Percentiles rank a stretch among this genome's conserved stretches.
phyloP scores from a whole-genome alignment of 495 filamentous ascomycete species.

The Penicillium atrosanguineum region DNA sequence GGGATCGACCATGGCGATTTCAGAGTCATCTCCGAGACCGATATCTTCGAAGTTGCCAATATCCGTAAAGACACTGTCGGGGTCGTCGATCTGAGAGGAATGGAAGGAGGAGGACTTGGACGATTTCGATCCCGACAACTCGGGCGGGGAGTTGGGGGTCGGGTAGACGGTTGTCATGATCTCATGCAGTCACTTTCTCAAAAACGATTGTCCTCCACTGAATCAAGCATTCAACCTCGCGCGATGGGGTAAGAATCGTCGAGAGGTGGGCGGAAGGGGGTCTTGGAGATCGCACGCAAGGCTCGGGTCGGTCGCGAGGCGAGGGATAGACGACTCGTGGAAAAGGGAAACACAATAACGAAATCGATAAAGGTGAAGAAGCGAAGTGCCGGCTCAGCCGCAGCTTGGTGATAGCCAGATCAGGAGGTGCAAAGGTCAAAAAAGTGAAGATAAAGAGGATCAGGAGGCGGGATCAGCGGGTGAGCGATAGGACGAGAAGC shows the following conservation, averaged over 20 bases:
- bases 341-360: constrained; percentile 15
- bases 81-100: constrained; percentile 66
- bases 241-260: constrained; percentile 14
- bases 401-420: constrained; percentile 32
- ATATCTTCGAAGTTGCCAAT: constrained; percentile 91
- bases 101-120: constrained; percentile 88
- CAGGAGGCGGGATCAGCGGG: constrained; percentile 22
- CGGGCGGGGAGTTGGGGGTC: constrained; percentile 75
- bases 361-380: constrained; percentile 22
- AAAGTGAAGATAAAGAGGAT: constrained; percentile 8
- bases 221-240: constrained; percentile 3
- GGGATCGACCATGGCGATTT: constrained; percentile 28
- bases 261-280: constrained; percentile 16
- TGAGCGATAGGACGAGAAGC: constrained; percentile 18
- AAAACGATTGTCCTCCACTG: constrained; percentile 11
- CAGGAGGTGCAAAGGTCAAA: constrained; percentile 20
- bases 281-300: constrained; percentile 20
- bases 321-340: constrained; percentile 4
- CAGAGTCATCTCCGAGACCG: constrained; percentile 69
- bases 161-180: constrained; percentile 59
- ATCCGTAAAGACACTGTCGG: constrained; percentile 64
- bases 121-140: constrained; percentile 79
- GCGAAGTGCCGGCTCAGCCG: constrained; percentile 30
- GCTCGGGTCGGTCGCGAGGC: constrained; percentile 9
- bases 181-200: constrained; percentile 33